Percentiles rank a stretch among this genome's conserved stretches.
phyloP scores from a whole-genome alignment of 345 rosid species.

The Eutrema heterophyllum region DNA sequence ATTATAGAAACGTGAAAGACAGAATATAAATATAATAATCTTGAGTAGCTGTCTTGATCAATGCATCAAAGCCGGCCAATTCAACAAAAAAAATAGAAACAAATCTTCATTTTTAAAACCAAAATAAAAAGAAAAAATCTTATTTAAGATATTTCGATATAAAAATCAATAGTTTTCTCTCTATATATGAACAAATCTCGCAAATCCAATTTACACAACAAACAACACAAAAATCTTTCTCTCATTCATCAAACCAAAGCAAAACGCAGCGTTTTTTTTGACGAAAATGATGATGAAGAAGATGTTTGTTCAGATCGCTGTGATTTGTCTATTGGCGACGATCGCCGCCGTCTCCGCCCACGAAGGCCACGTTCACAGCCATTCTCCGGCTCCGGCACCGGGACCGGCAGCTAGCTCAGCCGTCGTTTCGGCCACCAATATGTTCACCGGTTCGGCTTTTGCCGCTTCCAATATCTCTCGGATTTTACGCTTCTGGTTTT shows the following conservation, averaged over 20 bases:
- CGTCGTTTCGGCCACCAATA: conserved; percentile 21
- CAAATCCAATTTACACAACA: not conserved
- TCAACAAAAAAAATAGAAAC: not conserved
- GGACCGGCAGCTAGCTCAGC: conserved; percentile 17
- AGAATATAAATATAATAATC: conserved; percentile 11
- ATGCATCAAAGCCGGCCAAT: conserved; percentile 25
- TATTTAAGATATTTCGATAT: not conserved
- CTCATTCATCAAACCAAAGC: conserved; percentile 15
- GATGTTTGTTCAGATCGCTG: conserved; percentile 28
- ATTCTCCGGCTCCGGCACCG: conserved; percentile 21
- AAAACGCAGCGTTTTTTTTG: not conserved
- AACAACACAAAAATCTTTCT: conserved; percentile 10
- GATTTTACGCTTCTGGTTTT: too few relatives aligned
- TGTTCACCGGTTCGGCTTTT: conserved; percentile 27
- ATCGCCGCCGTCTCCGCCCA: conserved; percentile 26
- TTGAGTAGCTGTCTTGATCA: conserved; percentile 21
- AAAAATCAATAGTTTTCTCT: not conserved
- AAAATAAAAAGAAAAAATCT: not conserved
- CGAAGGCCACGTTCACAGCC: conserved; percentile 24
- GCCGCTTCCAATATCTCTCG: too few relatives aligned
- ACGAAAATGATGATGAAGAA: conserved; percentile 26
- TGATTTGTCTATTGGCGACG: conserved; percentile 25
- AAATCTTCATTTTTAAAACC: conserved; percentile 5
- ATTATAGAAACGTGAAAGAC: conserved; percentile 13
- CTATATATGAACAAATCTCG: conserved; percentile 18